Conservation (phyloP, 2,329 filamentous ascomycete species). For the Tolypocladium sp. region DNA sequence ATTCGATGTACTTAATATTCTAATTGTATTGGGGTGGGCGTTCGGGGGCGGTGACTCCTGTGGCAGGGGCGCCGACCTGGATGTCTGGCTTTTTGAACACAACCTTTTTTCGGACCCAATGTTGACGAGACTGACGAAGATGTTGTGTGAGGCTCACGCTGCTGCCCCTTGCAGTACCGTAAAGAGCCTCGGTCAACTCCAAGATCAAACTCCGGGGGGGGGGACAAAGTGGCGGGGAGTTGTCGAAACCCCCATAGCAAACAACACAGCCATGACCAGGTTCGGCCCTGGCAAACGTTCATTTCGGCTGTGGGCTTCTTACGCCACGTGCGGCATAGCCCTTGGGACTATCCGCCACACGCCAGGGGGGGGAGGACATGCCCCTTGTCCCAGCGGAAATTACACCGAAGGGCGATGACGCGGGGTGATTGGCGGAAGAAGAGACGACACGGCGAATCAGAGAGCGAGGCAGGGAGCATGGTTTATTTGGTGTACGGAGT, state of each 20-base stretch:
- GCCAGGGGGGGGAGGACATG: not conserved
- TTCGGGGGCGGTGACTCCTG: conserved; percentile 8
- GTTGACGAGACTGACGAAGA: not conserved
- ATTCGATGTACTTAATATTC: conserved; percentile 35
- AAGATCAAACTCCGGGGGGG: not conserved
- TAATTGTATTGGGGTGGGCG: conserved; percentile 28
- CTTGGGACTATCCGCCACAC: not conserved
- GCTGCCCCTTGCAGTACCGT: not conserved
- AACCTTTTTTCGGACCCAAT: conserved; percentile 3
- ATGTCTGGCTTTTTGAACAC: conserved; percentile 10
- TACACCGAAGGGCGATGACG: not conserved
- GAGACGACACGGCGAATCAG: not conserved
- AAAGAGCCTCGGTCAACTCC: not conserved
- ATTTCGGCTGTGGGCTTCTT: not conserved
- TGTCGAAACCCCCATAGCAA: not conserved
- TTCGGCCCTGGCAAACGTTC: not conserved
- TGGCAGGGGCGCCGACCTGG: conserved; percentile 8
- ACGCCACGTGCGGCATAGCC: not conserved
- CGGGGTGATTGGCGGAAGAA: not conserved
- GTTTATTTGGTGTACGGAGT: not conserved
- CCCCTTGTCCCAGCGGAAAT: not conserved
- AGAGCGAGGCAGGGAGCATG: not conserved
- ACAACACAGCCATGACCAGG: not conserved
- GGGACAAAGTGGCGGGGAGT: not conserved
- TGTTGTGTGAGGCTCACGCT: not conserved